Conservation (phyloP, 2,329 filamentous ascomycete species). For the Fusarium fujikuroi region DNA sequence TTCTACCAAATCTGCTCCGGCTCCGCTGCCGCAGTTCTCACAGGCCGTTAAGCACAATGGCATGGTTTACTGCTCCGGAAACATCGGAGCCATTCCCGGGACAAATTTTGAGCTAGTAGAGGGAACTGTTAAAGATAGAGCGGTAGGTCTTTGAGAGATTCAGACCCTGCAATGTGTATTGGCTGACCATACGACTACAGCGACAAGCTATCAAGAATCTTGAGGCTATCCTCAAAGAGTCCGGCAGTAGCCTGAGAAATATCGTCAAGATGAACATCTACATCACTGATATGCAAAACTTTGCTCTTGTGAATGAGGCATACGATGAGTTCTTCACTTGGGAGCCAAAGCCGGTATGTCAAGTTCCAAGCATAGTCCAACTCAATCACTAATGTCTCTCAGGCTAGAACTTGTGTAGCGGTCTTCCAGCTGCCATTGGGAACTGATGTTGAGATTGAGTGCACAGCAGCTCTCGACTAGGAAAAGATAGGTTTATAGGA, state of each 20-base stretch:
- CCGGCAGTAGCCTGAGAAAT: conserved; percentile 67
- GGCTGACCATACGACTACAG: neutral
- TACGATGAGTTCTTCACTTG: conserved; percentile 61
- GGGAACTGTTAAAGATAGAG: conserved; percentile 52
- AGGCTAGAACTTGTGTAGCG: conserved; percentile 74
- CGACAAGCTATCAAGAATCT: conserved; percentile 8
- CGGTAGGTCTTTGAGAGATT: neutral
- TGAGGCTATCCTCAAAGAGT: conserved; percentile 64
- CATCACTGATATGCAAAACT: conserved; percentile 72
- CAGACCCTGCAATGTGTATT: neutral
- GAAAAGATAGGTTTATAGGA: neutral
- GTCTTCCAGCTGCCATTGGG: conserved; percentile 77
- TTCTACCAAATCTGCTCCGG: conserved; percentile 49
- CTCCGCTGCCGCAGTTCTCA: conserved; percentile 57
- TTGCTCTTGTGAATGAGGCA: conserved; percentile 66
- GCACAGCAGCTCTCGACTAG: conserved; percentile 54
- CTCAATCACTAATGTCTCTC: conserved; percentile 41
- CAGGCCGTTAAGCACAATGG: conserved; percentile 72
- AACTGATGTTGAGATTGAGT: conserved; percentile 81
- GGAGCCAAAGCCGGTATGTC: conserved; percentile 59
- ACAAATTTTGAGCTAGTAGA: conserved; percentile 61
- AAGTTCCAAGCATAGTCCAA: conserved; percentile 32
- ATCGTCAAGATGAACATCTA: conserved; percentile 76
- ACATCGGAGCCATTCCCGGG: conserved; percentile 66
- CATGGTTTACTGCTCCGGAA: conserved; percentile 77